These are phyloP conservation scores for Mycena haematopus DNA, from an alignment of 768 basidiomycete species.

Conservation along the genomic window DNA sequence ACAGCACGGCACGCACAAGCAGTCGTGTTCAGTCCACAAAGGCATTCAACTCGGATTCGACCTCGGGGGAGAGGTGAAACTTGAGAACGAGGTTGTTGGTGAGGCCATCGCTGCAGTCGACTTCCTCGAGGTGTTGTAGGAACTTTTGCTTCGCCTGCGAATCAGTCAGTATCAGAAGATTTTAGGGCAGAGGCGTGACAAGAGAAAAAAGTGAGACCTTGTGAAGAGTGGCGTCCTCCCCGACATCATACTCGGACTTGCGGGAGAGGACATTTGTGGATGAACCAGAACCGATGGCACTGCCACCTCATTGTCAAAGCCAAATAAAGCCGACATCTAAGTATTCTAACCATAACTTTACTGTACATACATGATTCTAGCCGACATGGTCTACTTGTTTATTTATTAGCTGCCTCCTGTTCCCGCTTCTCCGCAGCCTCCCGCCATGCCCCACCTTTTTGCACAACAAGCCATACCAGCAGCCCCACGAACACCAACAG, in stretches of 20 bases:
- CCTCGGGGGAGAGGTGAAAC: slow-evolving; percentile 1
- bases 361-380: slow-evolving; percentile 15
- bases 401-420: slow-evolving; percentile 4
- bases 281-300: too few relatives aligned
- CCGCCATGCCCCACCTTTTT: slow-evolving; percentile 68
- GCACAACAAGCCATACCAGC: slow-evolving; percentile 64
- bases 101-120: slow-evolving; percentile 10
- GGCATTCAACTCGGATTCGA: neutral
- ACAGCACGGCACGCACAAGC: slow-evolving; percentile 18
- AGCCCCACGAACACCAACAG: slow-evolving; percentile 59
- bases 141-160: slow-evolving; percentile 18
- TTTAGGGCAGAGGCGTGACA: too few relatives aligned
- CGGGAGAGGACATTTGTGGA: slow-evolving; percentile 4
- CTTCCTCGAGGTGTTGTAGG: slow-evolving; percentile 11
- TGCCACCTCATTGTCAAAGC: too few relatives aligned
- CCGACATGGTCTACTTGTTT: neutral
- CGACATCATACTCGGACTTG: neutral
- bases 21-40: slow-evolving; percentile 13
- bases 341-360: neutral
- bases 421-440: slow-evolving; percentile 54
- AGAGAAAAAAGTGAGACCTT: slow-evolving; percentile 7
- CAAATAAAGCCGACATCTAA: neutral
- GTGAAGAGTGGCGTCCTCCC: slow-evolving; percentile 14
- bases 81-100: slow-evolving; percentile 11
- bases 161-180: neutral